These are phyloP conservation scores for Backusella parvicylindrica DNA, from an alignment of 192 early-diverging fungal genomes.

Conservation along the genomic window DNA sequence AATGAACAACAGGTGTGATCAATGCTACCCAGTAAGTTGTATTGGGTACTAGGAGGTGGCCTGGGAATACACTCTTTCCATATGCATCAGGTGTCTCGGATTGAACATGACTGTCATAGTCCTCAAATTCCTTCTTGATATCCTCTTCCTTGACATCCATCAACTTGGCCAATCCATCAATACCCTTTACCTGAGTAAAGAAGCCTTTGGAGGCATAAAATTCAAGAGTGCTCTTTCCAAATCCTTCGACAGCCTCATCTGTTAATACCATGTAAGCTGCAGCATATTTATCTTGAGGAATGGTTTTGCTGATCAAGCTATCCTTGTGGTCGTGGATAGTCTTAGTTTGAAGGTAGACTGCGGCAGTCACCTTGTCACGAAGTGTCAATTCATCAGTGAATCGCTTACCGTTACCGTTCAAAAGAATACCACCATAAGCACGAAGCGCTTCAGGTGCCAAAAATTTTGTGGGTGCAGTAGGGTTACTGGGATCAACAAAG, in stretches of 20 bases:
- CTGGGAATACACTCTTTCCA: conserved; percentile 24
- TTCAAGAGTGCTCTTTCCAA: conserved; percentile 10
- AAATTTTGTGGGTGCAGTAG: conserved; percentile 70
- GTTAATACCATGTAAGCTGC: conserved; percentile 14
- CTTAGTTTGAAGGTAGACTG: conserved; percentile 40
- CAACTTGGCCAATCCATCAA: conserved; percentile 1
- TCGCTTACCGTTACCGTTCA: conserved; percentile 64
- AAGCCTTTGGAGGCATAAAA: conserved; percentile 27
- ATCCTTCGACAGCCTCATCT: conserved; percentile 20
- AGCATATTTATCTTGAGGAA: conserved; percentile 1
- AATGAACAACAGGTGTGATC: conserved; percentile 32
- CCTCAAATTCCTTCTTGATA: conserved; percentile 12
- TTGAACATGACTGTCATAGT: conserved; percentile 12
- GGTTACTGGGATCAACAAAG: conserved; percentile 65
- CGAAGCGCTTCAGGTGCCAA: conserved; percentile 81
- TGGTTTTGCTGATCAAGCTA: not conserved
- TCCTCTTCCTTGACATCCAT: not conserved
- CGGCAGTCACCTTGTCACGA: conserved; percentile 56
- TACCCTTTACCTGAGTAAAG: not conserved
- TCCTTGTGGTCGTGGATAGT: not conserved
- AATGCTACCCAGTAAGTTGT: conserved; percentile 21
- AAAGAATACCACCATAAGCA: conserved; percentile 70
- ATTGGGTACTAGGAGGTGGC: not conserved
- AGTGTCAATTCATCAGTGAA: conserved; percentile 75
- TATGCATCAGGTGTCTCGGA: conserved; percentile 12